Percentiles rank a stretch among this genome's conserved stretches.
Evolutionary conservation across 1,284 basidiomycete genomes (phyloP).

Genomic region (Bothia castanella): DNA sequence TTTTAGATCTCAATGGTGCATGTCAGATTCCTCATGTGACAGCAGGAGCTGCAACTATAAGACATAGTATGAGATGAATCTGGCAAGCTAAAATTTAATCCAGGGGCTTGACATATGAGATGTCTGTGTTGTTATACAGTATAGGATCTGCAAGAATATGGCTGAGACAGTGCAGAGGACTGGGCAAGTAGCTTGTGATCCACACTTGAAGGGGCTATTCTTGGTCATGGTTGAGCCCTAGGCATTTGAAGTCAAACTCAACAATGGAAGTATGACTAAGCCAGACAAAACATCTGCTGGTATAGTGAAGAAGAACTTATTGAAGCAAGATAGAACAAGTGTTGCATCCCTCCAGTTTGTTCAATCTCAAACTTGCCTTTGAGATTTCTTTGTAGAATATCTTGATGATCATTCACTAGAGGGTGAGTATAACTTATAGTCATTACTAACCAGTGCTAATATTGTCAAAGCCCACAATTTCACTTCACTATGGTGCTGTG

Average conservation of each 20-base stretch:
- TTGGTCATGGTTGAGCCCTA: not conserved
- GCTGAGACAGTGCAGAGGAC: not conserved
- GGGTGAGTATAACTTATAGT: not conserved
- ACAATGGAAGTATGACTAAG: not conserved
- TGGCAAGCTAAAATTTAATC: not conserved
- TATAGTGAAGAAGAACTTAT: not conserved
- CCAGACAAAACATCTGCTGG: not conserved
- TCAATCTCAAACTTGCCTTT: not conserved
- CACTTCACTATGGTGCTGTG: constrained; percentile 1
- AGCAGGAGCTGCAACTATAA: not conserved
- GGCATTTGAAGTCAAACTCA: not conserved
- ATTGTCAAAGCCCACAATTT: not conserved
- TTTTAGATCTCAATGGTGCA: not conserved
- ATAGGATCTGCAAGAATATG: not conserved
- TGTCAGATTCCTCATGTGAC: constrained; percentile 6
- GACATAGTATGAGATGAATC: too few relatives aligned
- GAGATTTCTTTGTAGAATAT: not conserved
- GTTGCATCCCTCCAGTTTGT: not conserved
- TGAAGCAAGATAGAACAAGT: not conserved
- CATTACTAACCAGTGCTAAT: too few relatives aligned
- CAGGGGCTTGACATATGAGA: not conserved
- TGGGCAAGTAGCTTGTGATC: not conserved
- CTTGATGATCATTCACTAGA: not conserved
- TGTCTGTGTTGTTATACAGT: not conserved
- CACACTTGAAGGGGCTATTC: not conserved